Percentiles rank a stretch among this genome's conserved stretches.
These are phyloP conservation scores for Stereocaulon alpinum DNA, from an alignment of 495 filamentous ascomycete genomes.

Conservation along the genomic window DNA sequence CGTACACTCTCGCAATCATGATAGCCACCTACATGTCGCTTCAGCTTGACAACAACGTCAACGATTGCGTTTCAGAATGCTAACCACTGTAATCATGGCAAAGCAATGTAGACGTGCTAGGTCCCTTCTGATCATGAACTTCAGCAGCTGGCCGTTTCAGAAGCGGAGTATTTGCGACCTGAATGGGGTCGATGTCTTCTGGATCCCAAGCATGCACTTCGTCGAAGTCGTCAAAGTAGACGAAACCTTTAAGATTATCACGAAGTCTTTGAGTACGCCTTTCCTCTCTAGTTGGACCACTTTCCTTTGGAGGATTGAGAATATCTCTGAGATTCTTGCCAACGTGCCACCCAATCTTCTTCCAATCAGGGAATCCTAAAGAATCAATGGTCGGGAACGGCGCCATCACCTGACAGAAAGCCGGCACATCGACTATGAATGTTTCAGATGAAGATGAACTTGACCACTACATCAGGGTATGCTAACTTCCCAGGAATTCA, in stretches of 20 bases:
- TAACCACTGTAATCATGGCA: conserved; percentile 34
- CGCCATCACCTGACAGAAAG: too few species aligned
- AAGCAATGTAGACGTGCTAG: conserved; percentile 25
- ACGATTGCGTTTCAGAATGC: too few species aligned
- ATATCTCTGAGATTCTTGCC: conserved; percentile 8
- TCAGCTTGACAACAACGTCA: too few species aligned
- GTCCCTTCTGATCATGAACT: neutral
- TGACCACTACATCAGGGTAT: too few species aligned
- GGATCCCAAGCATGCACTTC: conserved; percentile 30
- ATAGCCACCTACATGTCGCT: conserved; percentile 24
- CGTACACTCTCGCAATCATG: conserved; percentile 30
- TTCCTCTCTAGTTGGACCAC: conserved; percentile 6
- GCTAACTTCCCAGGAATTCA: too few species aligned
- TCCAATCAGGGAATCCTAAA: conserved; percentile 6
- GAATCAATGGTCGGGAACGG: neutral
- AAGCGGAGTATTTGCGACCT: conserved; percentile 34
- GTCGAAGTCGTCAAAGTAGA: conserved; percentile 28
- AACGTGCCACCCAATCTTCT: conserved; percentile 6
- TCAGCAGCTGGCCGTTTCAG: conserved; percentile 17
- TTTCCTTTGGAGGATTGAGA: conserved; percentile 2
- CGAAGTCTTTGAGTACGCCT: conserved; percentile 5
- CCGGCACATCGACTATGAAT: too few species aligned
- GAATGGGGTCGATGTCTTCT: conserved; percentile 27
- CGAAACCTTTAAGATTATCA: conserved; percentile 25
- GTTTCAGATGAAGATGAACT: too few species aligned